phyloP scores from a whole-genome alignment of 129 eudicot genomes.

The Lactuca saligna region DNA sequence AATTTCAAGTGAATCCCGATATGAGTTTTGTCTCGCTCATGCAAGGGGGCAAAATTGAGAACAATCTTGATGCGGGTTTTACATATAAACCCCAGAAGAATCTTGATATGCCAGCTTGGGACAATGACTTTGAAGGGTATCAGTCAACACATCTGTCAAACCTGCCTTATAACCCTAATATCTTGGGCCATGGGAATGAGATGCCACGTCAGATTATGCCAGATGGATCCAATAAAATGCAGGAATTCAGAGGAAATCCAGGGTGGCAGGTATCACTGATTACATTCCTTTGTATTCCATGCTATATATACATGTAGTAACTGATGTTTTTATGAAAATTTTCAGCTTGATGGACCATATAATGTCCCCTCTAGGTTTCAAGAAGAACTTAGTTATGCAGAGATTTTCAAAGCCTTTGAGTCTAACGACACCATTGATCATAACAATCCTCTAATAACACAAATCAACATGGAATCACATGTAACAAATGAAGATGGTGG shows the following conservation, averaged over 20 bases:
- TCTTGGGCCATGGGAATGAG: constrained; percentile 46
- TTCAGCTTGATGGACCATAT: constrained; percentile 41
- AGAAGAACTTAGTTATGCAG: constrained; percentile 42
- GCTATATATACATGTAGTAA: constrained; percentile 24
- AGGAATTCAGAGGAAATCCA: constrained; percentile 42
- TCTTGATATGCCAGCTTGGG: constrained; percentile 55
- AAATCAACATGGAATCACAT: constrained; percentile 34
- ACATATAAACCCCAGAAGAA: constrained; percentile 40
- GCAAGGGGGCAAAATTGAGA: constrained; percentile 45
- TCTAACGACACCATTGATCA: constrained; percentile 35
- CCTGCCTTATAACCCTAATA: constrained; percentile 34
- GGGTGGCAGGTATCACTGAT: constrained; percentile 65
- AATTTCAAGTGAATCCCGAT: constrained; percentile 45
- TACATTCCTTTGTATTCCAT: constrained; percentile 5
- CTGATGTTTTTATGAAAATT: constrained; percentile 37
- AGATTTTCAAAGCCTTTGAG: constrained; percentile 39
- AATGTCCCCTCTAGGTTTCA: constrained; percentile 39
- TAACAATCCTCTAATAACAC: constrained; percentile 27
- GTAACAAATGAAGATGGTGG: constrained; percentile 36
- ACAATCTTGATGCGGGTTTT: constrained; percentile 35
- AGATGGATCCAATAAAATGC: constrained; percentile 45
- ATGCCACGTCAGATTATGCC: constrained; percentile 41
- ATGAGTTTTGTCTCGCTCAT: constrained; percentile 44
- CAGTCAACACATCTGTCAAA: constrained; percentile 50
- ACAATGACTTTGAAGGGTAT: constrained; percentile 41